phyloP scores from a whole-genome alignment of 164 flowering plant species.

The Macadamia tetraphylla region DNA sequence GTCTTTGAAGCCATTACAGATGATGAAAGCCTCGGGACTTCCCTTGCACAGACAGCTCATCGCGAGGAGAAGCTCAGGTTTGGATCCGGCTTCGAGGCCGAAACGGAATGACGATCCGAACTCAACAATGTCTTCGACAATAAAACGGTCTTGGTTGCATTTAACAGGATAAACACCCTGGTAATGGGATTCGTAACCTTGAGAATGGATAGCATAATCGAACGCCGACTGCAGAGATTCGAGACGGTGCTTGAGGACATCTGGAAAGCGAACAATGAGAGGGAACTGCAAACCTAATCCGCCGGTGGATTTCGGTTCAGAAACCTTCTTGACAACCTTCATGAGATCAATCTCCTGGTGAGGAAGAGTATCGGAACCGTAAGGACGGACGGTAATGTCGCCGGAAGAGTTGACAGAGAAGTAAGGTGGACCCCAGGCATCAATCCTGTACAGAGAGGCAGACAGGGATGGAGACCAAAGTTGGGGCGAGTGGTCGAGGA shows the following conservation, averaged over 20 bases:
- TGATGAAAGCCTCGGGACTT: constrained; percentile 59
- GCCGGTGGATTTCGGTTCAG: constrained; percentile 55
- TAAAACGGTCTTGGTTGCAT: constrained; percentile 88
- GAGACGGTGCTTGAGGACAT: constrained; percentile 71
- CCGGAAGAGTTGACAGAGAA: constrained; percentile 81
- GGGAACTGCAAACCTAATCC: constrained; percentile 87
- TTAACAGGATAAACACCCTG: constrained; percentile 98
- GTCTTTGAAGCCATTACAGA: constrained; percentile 96
- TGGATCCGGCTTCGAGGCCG: constrained; percentile 98
- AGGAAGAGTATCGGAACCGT: constrained; percentile 57
- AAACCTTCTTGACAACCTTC: constrained; percentile 79
- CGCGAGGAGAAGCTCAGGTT: constrained; percentile 92
- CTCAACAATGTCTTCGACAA: constrained; percentile 87
- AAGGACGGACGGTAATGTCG: constrained; percentile 59
- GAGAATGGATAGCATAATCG: constrained; percentile 53
- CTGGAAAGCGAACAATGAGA: constrained; percentile 77
- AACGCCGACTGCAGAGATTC: constrained; percentile 82
- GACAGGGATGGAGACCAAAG: constrained; percentile 76
- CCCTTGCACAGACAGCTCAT: constrained; percentile 93
- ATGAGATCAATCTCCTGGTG: constrained; percentile 89
- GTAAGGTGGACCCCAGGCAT: constrained; percentile 95
- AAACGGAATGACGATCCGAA: constrained; percentile 72
- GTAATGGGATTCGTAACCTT: constrained; percentile 71
- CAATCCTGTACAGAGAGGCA: constrained; percentile 58
- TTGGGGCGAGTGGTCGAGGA: constrained; percentile 3